Base-by-base conservation (phyloP, 768 basidiomycete species). In the Suillus subalutaceus region DNA sequence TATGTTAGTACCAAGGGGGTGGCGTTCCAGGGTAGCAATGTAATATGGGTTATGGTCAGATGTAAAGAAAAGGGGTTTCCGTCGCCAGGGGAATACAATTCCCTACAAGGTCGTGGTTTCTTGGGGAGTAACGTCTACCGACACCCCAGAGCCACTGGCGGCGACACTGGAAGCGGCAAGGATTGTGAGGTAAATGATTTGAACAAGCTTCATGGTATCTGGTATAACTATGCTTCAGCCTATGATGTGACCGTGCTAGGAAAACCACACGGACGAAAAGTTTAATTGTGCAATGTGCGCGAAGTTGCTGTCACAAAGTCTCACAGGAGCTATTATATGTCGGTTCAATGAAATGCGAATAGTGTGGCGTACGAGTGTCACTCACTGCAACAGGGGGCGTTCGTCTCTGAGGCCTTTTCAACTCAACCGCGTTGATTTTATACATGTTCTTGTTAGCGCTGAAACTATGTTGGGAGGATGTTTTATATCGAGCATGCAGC, bases 111-210 rank as follows among this genome's bases (percentile, higher is more conserved):
- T n/a, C n/a, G n/a, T n/a, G n/a, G n/a, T 26, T 26, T 26, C 26
- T 26, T 26, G 26, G 26, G 26, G 26, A 26, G 1, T 26, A 26
- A n/a, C n/a, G n/a, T n/a, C n/a, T 26, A 26, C 26, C 26, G 3
- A 32, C 35, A 37, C 40, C 13, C 40, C 40, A 48, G n/a, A 12
- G 46, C 4, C n/a, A 23, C 46, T 2, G 46, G n/a, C 5, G 13
- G 2, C 1, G 9, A 10, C 44, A 46, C 44, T 23, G 1, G 79
- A 72, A 65, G 83, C 75, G 55, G 73, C 62, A 58, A 86, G 64
- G 69, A 55, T 55, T 4, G 30, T 32, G 53, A 55, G 16, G 53
- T 32, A 55, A 32, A 32, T 1, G 1, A 55, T 12, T 12, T 18
- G 30, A 35, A 55, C 18, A 5, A 30, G 52, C 16, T 55, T 55